Evolutionary conservation across 768 basidiomycete genomes (phyloP), one percentile per base, ranked within the genome.

Genomic region (Leucocoprinus birnbaumii): DNA sequence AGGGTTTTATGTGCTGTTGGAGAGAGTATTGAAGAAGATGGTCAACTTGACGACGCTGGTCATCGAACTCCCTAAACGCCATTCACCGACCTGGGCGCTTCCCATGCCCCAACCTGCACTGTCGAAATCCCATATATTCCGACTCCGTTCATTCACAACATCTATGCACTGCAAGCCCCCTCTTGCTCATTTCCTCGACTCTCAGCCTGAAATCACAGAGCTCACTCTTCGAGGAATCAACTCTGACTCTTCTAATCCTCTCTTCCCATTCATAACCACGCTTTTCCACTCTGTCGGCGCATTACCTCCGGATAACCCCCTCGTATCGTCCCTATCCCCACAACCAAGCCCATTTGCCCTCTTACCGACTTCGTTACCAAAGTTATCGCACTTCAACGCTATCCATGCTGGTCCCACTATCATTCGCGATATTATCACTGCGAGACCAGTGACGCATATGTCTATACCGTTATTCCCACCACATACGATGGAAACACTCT

Each of bases 161-260:
- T 82, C 84, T 16, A 75, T 84, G 66, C 74, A 76, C n/a, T 84
- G 77, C 61, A 76, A 78, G 38, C 59, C 63, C 3, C 62, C 68
- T 3, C 71, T 87, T 13, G 79, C 80, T 0, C 53, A 60, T 8
- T 84, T 86, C 64, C 71, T 87, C 51, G 78, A 75, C 53, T 66
- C 69, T 0, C 85, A 86, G 65, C 68, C 67, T 4, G 58, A 63
- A 24, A 69, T 87, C 57, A 62, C 63, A 37, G 80, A 86, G 22
- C 72, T 87, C 51, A 80, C 80, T 11, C 73, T 86, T 21, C 73
- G 83, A 19, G 84, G 83, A 0, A 77, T 77, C 58, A 74, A 75
- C 54, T 67, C 71, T 51, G 71, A 67, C 25, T 47, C 53, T 13
- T 47, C 54, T 3, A 50, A 56, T 35, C 58, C 57, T 22, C 48